A percentile compares a stretch with the other conserved stretches of the same genome.
These are phyloP conservation scores for Pyrenochaeta sp. DNA, from an alignment of 2,329 filamentous ascomycete species.

Conservation along the genomic window DNA sequence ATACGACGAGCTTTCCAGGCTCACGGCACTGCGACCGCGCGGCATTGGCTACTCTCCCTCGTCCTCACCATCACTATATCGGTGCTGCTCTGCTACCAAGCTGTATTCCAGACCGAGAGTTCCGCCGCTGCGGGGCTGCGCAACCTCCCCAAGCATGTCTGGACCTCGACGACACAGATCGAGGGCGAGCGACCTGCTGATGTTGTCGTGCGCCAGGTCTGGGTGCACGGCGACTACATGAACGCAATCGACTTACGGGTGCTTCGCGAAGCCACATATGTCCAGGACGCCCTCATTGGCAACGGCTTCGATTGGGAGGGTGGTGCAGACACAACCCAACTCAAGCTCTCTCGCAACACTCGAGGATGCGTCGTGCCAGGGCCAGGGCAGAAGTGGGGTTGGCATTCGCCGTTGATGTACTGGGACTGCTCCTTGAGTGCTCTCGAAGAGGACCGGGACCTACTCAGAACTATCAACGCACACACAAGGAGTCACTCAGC, in stretches of 20 bases:
- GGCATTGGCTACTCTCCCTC: conserved; percentile 77
- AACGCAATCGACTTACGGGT: conserved; percentile 73
- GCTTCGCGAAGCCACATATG: conserved; percentile 70
- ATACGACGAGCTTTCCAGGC: conserved; percentile 71
- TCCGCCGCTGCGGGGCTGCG: conserved; percentile 75
- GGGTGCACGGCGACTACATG: conserved; percentile 85
- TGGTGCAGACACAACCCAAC: conserved; percentile 1
- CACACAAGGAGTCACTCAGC: conserved; percentile 69
- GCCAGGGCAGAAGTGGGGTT: conserved; percentile 74
- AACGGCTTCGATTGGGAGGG: conserved; percentile 33
- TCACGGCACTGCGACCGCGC: conserved; percentile 74
- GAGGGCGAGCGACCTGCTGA: conserved; percentile 64
- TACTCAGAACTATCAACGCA: conserved; percentile 74
- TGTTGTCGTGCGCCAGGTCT: conserved; percentile 82
- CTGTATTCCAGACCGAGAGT: conserved; percentile 77
- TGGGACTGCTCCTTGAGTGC: conserved; percentile 73
- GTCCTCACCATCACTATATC: conserved; percentile 77
- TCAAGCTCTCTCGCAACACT: conserved; percentile 21
- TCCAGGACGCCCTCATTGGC: conserved; percentile 75
- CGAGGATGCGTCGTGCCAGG: conserved; percentile 44
- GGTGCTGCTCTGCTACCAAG: conserved; percentile 75
- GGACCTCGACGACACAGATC: conserved; percentile 76
- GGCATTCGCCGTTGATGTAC: conserved; percentile 83
- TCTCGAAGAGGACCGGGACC: conserved; percentile 68
- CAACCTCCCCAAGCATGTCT: conserved; percentile 79